A percentile compares a stretch with the other conserved stretches of the same genome.
Conservation (phyloP, 2,329 filamentous ascomycete genomes). For the Colletotrichum falcatum region DNA sequence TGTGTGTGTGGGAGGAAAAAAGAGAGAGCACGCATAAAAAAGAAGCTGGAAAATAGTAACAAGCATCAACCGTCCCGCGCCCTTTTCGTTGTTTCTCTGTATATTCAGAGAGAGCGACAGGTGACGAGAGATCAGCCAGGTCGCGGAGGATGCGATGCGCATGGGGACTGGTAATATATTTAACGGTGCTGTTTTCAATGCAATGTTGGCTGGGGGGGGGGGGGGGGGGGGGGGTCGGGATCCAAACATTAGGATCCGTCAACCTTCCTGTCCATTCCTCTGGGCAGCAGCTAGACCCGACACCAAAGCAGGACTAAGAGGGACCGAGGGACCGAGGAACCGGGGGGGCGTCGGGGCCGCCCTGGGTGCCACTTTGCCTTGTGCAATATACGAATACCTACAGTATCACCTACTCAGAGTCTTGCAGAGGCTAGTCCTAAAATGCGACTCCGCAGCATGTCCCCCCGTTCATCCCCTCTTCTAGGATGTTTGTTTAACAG, state of each 20-base stretch:
- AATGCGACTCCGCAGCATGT: constrained; percentile 37
- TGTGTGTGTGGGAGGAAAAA: not conserved
- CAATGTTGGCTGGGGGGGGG: constrained; percentile 16
- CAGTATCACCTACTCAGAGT: not conserved
- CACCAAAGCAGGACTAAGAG: constrained; percentile 11
- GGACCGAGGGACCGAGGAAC: not conserved
- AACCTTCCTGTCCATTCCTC: constrained; percentile 10
- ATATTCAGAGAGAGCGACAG: constrained; percentile 33
- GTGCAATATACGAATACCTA: constrained; percentile 12
- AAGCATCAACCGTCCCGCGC: constrained; percentile 30
- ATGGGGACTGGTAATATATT: constrained; percentile 40
- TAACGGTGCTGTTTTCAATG: constrained; percentile 39
- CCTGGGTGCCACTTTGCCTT: constrained; percentile 29
- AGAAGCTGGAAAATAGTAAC: constrained; percentile 8
- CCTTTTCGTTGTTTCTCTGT: constrained; percentile 16
- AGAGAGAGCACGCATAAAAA: constrained; percentile 9
- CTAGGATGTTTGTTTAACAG: constrained; percentile 32
- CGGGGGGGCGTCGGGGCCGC: constrained; percentile 23
- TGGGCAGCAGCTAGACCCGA: constrained; percentile 17
- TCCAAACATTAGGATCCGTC: constrained; percentile 38
- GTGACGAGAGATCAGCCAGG: constrained; percentile 14
- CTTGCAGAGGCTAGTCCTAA: constrained; percentile 36
- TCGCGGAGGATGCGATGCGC: constrained; percentile 29
- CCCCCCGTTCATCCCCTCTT: constrained; percentile 36
- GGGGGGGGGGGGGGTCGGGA: constrained; percentile 26